Conservation (phyloP, 306 rosid species). For the Cicer bijugum region DNA sequence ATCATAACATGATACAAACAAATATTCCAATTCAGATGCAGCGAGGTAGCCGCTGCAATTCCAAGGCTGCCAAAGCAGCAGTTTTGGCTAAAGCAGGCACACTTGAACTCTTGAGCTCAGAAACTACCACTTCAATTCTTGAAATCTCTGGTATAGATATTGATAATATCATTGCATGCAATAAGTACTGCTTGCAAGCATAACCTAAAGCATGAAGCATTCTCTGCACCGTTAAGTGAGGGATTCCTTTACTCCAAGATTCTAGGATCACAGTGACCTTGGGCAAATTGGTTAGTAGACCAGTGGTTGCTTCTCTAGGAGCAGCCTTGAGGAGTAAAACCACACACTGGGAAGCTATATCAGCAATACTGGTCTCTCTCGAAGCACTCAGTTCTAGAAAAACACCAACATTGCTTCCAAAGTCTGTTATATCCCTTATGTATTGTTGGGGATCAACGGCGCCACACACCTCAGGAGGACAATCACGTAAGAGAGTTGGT, state of each 20-base stretch:
- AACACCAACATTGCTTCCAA: constrained; percentile 76
- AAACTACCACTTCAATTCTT: constrained; percentile 69
- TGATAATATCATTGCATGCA: constrained; percentile 88
- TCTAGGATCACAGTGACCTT: constrained; percentile 73
- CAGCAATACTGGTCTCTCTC: constrained; percentile 60
- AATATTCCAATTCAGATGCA: constrained; percentile 65
- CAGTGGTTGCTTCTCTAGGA: constrained; percentile 93
- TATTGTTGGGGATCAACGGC: constrained; percentile 72
- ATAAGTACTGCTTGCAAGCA: constrained; percentile 82
- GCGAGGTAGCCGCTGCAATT: constrained; percentile 94
- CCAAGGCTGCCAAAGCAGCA: constrained; percentile 75
- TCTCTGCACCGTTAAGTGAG: constrained; percentile 66
- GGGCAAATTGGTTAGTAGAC: constrained; percentile 81
- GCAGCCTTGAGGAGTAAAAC: constrained; percentile 80
- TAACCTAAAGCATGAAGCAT: constrained; percentile 80
- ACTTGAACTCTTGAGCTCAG: constrained; percentile 78
- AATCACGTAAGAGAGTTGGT: constrained; percentile 69
- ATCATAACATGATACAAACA: constrained; percentile 40
- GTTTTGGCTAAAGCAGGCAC: constrained; percentile 64
- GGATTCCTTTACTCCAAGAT: constrained; percentile 66
- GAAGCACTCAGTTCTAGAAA: constrained; percentile 75
- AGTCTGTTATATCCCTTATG: constrained; percentile 83
- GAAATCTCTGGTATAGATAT: constrained; percentile 77
- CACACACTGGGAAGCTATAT: constrained; percentile 82
- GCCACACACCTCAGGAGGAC: constrained; percentile 54